Evolutionary conservation across 805 yeast genomes (phyloP).

Genomic region (Candida broadrunensis): DNA sequence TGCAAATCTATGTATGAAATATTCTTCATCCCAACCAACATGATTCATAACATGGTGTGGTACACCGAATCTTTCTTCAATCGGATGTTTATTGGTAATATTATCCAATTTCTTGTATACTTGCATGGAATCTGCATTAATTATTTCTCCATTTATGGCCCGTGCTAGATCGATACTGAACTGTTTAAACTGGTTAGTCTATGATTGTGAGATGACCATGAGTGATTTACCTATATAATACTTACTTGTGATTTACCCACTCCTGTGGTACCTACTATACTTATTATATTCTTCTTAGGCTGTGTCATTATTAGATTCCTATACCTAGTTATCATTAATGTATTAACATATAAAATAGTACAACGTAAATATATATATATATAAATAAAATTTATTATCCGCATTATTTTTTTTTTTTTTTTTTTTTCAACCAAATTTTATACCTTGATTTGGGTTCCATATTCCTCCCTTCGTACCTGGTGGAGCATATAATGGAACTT

Average conservation of each 20-base stretch:
- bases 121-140: constrained; percentile 98
- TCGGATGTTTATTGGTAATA: constrained; percentile 91
- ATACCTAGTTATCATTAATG: constrained; percentile 10
- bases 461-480: constrained; percentile 3
- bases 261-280: constrained; percentile 91
- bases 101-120: constrained; percentile 71
- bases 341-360: too few relatives aligned
- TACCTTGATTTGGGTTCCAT: constrained; percentile 15
- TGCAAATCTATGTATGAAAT: constrained; percentile 75
- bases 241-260: constrained; percentile 86
- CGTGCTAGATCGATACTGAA: constrained; percentile 77
- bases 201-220: neutral
- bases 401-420: neutral
- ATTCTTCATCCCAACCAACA: constrained; percentile 75
- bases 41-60: constrained; percentile 89
- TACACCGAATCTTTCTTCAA: constrained; percentile 68
- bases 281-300: constrained; percentile 44
- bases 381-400: too few relatives aligned
- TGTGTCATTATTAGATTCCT: constrained; percentile 27
- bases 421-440: constrained; percentile 10
- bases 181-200: constrained; percentile 21
- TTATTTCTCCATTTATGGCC: constrained; percentile 77
- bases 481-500: neutral
- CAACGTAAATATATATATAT: too few relatives aligned
- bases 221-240: constrained; percentile 9